Conservation (phyloP, 495 filamentous ascomycete genomes). For the Astrocystis sublimbata region DNA sequence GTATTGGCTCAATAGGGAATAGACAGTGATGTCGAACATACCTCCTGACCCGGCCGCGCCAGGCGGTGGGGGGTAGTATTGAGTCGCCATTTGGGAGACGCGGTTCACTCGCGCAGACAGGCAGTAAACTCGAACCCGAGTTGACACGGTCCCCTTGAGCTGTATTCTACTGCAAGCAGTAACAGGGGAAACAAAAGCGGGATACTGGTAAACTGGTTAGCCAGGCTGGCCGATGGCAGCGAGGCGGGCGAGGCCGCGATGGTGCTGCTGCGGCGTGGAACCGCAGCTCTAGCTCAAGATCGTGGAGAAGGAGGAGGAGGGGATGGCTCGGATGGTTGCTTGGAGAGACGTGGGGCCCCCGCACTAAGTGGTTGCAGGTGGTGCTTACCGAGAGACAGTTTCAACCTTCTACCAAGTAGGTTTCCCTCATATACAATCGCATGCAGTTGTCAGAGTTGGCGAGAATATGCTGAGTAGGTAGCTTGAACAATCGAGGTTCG, state of each 20-base stretch:
- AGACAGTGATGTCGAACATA: slow-evolving; percentile 14
- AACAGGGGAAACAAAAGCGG: not conserved
- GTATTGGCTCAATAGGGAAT: not conserved
- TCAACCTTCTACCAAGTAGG: not conserved
- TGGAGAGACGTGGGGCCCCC: not conserved
- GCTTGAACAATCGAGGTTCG: no score
- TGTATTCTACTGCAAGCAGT: not conserved
- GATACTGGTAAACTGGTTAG: slow-evolving; percentile 2
- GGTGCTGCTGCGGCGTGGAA: not conserved
- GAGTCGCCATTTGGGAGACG: slow-evolving; percentile 24
- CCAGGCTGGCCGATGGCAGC: not conserved
- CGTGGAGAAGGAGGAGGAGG: not conserved
- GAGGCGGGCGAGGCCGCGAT: not conserved
- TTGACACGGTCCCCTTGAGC: not conserved
- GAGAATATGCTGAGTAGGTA: not conserved
- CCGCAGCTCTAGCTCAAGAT: not conserved
- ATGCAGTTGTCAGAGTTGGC: no score
- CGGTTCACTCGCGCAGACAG: not conserved
- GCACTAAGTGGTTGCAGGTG: no score
- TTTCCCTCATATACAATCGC: not conserved
- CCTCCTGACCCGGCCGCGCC: slow-evolving; percentile 25
- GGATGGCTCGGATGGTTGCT: no score
- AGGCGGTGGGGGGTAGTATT: slow-evolving; percentile 35
- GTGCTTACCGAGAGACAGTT: slow-evolving; percentile 2
- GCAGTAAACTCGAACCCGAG: not conserved